phyloP scores from a whole-genome alignment of 148 eudicot genomes.

The Persicaria tinctoria region DNA sequence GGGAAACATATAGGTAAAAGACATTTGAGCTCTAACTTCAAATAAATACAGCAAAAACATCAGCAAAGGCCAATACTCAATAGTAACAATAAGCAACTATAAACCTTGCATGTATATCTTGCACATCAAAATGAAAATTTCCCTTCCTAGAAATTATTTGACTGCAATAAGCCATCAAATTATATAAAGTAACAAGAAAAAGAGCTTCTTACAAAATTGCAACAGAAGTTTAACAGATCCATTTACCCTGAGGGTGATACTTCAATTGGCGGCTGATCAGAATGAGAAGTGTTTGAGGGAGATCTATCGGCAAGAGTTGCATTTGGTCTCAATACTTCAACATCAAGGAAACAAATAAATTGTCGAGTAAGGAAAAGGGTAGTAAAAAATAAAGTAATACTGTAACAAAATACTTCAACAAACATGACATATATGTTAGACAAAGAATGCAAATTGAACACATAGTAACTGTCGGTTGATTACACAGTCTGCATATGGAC shows the following conservation, averaged over 20 bases:
- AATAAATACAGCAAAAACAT: not conserved
- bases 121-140: not conserved
- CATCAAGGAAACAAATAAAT: not conserved
- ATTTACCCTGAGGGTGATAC: conserved; percentile 27
- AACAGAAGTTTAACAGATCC: not conserved
- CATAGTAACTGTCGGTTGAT: not conserved
- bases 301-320: conserved; percentile 41
- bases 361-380: not conserved
- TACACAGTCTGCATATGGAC: not conserved
- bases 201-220: not conserved
- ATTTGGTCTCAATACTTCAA: conserved; percentile 38
- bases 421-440: not conserved
- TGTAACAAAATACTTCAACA: not conserved
- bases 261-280: conserved; percentile 34
- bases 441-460: not conserved
- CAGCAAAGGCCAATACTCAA: not conserved
- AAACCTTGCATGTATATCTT: not conserved
- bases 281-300: conserved; percentile 24
- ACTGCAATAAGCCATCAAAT: not conserved
- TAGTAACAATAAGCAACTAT: not conserved
- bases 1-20: not conserved
- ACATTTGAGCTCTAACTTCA: not conserved
- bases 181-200: not conserved
- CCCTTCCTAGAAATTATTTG: not conserved
- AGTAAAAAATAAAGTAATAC: not conserved